Percentiles rank a stretch among this genome's conserved stretches.
Evolutionary conservation across 1,139 yeast species (phyloP).

Genomic region (Hyphopichia wangnamkhiaoensis): DNA sequence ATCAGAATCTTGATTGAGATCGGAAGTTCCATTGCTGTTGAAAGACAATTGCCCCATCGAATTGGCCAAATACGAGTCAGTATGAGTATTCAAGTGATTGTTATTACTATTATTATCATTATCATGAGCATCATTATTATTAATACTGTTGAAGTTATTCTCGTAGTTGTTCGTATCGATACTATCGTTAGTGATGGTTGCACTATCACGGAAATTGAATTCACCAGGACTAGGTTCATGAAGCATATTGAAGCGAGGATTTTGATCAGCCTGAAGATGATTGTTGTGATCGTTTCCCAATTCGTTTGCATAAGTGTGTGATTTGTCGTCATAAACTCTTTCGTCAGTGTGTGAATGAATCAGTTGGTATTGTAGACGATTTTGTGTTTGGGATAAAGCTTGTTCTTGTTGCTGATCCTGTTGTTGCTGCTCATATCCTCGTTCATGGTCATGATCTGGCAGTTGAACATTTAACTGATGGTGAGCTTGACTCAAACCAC

Average conservation of each 20-base stretch:
- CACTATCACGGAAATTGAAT: not conserved
- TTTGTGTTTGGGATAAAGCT: not conserved
- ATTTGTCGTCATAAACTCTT: not conserved
- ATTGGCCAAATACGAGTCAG: not conserved
- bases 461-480: slow-evolving; percentile 14
- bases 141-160: too few relatives aligned
- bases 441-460: slow-evolving; percentile 4
- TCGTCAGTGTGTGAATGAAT: not conserved
- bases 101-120: not conserved
- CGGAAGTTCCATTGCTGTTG: not conserved
- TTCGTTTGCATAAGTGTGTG: too few relatives aligned
- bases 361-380: not conserved
- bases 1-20: not conserved
- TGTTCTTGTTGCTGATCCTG: slow-evolving; percentile 5
- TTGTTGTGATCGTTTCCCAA: not conserved
- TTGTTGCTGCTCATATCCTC: slow-evolving; percentile 2
- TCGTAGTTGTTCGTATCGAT: not conserved
- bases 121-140: not conserved
- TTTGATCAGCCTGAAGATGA: not conserved
- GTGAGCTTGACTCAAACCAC: slow-evolving; percentile 4
- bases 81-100: not conserved
- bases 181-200: not conserved
- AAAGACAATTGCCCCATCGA: not conserved
- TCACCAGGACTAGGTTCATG: not conserved
- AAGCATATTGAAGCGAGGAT: not conserved